These are phyloP conservation scores for Verticillium albo-atrum DNA, from an alignment of 2,329 filamentous ascomycete genomes.

Conservation along the genomic window DNA sequence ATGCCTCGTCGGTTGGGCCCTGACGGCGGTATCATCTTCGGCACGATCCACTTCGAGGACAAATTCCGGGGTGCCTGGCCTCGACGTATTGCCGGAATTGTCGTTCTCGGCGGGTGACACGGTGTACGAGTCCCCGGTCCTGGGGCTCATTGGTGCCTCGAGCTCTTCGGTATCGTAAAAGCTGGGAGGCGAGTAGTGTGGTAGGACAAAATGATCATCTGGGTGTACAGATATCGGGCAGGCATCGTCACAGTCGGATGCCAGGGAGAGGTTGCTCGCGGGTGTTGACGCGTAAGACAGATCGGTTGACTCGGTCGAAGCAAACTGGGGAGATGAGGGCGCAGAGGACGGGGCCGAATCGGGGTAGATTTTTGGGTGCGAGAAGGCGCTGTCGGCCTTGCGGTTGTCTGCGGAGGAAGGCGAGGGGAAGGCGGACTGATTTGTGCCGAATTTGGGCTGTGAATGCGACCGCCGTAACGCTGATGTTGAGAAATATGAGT, in stretches of 20 bases:
- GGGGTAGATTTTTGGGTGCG: constrained; percentile 36
- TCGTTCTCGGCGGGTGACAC: constrained; percentile 49
- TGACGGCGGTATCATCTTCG: constrained; percentile 75
- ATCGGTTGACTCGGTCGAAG: constrained; percentile 48
- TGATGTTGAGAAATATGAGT: constrained; percentile 49
- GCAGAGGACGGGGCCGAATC: constrained; percentile 48
- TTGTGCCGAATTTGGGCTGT: constrained; percentile 49
- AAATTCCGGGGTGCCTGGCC: constrained; percentile 53
- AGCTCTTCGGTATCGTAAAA: constrained; percentile 44
- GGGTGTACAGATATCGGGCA: constrained; percentile 34
- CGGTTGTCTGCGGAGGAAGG: constrained; percentile 40
- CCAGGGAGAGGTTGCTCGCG: constrained; percentile 58
- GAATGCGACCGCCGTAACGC: constrained; percentile 56
- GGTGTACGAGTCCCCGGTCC: constrained; percentile 43
- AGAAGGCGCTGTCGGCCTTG: constrained; percentile 41
- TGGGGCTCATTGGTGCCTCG: constrained; percentile 47
- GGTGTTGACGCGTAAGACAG: constrained; percentile 60
- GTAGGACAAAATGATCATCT: constrained; percentile 43
- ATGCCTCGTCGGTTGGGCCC: constrained; percentile 73
- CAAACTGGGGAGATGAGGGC: constrained; percentile 51
- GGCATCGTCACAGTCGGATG: constrained; percentile 49
- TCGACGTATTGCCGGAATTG: constrained; percentile 43
- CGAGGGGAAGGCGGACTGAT: constrained; percentile 35
- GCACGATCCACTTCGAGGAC: constrained; percentile 46
- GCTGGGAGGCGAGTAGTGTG: constrained; percentile 40